Percentiles rank a stretch among this genome's conserved stretches.
Conservation (phyloP, 805 yeast species). For the Kodamaea neixiangensis region DNA sequence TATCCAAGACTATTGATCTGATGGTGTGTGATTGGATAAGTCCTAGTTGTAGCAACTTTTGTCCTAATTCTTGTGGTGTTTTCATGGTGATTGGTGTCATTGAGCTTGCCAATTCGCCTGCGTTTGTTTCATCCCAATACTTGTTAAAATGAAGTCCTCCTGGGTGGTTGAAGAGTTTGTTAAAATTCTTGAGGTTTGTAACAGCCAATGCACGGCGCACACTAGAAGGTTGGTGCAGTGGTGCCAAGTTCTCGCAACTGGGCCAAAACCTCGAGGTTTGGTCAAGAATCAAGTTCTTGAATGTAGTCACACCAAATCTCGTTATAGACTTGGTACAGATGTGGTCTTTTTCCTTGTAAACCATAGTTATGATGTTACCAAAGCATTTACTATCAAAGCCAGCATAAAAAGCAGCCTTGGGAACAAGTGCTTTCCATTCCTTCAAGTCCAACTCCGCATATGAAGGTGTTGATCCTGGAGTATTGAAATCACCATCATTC, state of each 20-base stretch:
- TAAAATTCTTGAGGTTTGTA: constrained; percentile 65
- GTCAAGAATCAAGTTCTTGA: constrained; percentile 58
- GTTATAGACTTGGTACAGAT: constrained; percentile 59
- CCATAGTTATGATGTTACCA: constrained; percentile 48
- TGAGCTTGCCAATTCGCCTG: constrained; percentile 74
- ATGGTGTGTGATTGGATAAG: constrained; percentile 51
- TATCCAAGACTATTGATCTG: constrained; percentile 65
- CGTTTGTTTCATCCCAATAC: constrained; percentile 73
- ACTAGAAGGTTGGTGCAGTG: constrained; percentile 50
- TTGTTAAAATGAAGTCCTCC: constrained; percentile 17
- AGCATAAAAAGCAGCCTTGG: constrained; percentile 52
- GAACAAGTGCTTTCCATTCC: constrained; percentile 46
- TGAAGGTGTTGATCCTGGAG: neutral
- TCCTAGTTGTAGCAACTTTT: constrained; percentile 56
- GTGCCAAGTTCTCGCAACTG: constrained; percentile 69
- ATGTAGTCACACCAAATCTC: constrained; percentile 65
- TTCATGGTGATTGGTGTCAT: constrained; percentile 57
- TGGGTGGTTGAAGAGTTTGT: constrained; percentile 47
- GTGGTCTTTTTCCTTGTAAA: constrained; percentile 51
- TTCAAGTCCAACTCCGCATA: constrained; percentile 10
- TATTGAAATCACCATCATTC: neutral
- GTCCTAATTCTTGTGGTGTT: constrained; percentile 61
- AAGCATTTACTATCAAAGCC: constrained; percentile 51
- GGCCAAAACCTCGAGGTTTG: constrained; percentile 70
- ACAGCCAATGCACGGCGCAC: constrained; percentile 79